Evolutionary conservation across 768 basidiomycete species (phyloP).

Genomic region (Lactarius deliciosus): DNA sequence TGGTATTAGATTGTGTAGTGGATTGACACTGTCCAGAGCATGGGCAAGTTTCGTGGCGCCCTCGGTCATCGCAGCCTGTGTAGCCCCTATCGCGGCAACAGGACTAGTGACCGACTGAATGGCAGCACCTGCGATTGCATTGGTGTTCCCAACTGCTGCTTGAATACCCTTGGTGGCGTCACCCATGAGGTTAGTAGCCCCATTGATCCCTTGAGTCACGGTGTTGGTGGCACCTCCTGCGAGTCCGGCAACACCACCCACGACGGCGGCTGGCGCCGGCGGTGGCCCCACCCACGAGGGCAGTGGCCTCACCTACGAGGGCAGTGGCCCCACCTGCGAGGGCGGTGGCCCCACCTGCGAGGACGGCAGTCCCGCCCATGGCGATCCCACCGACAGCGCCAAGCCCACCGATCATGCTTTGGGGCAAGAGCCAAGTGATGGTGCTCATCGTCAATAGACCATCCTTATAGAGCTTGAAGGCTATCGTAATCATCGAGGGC

Average conservation of each 20-base stretch:
- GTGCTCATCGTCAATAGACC: conserved; percentile 11
- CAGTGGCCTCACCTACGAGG: neutral
- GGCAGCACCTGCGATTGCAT: neutral
- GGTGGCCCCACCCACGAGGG: neutral
- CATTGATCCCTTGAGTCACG: conserved; percentile 1
- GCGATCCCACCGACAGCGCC: conserved; percentile 10
- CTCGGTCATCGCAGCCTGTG: conserved; percentile 1
- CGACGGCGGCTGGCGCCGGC: neutral
- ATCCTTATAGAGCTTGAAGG: conserved; percentile 13
- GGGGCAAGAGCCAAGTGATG: conserved; percentile 16
- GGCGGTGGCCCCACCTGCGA: neutral
- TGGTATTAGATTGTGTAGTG: neutral
- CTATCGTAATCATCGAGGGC: conserved; percentile 11
- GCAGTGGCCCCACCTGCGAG: neutral
- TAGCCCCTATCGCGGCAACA: neutral
- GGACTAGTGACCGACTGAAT: conserved; percentile 4
- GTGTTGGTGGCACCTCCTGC: conserved; percentile 7
- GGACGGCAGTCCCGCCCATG: neutral
- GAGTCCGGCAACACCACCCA: conserved; percentile 5
- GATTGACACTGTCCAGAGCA: conserved; percentile 5
- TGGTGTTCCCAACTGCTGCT: conserved; percentile 3
- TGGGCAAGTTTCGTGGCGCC: neutral
- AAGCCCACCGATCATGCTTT: conserved; percentile 8
- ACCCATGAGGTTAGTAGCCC: neutral
- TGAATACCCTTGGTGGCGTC: conserved; percentile 3